Base-by-base conservation (phyloP, 2,329 filamentous ascomycete species). In the Cylindrodendrum hubeiense region DNA sequence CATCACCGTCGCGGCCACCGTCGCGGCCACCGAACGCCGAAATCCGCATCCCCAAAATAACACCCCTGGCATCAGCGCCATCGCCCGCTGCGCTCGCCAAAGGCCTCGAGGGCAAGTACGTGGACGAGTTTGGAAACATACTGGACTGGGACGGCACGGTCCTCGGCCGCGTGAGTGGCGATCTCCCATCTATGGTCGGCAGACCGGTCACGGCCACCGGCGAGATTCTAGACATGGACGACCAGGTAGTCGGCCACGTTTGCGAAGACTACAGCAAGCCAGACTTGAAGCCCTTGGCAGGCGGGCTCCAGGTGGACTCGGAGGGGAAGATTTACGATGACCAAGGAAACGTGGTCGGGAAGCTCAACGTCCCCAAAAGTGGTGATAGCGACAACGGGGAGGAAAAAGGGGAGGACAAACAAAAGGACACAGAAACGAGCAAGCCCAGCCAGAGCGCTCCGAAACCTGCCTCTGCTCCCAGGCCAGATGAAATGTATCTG, bases 161-260 rank as follows among this genome's bases (percentile, higher is more conserved):
- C 4, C 79, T 87, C 3, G 86, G 85, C 34, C 82, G 84, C 44
- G 85, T 83, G 6, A 83, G 83, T 6, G 86, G 86, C 7, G 86
- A 88, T 71, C 77, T 88, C 24, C 86, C 86, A 4, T 82, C 84
- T 50, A 87, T 88, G 82, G 79, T 87, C 6, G 86, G 86, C 33
- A 78, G 81, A 43, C 79, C 79, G 46, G 83, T 88, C 2, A 77
- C 81, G 9, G 74, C 78, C 3, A 78, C 79, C 21, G 86, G 86
- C 17, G 81, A 86, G 67, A 76, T 88, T 4, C 91, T 95, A 9
- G 93, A 95, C 67, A 88, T 90, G 64, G 92, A 95, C 67, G 93
- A 93, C 26, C 91, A 95, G 65, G 89, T 95, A 26, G 86, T 90
- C 63, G 93, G 95, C 81, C 90, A 90, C 77, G 94, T 93, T 72